Evolutionary conservation across 78 protist species (phyloP).

Genomic region (Dictyostelium brefeldianum): DNA sequence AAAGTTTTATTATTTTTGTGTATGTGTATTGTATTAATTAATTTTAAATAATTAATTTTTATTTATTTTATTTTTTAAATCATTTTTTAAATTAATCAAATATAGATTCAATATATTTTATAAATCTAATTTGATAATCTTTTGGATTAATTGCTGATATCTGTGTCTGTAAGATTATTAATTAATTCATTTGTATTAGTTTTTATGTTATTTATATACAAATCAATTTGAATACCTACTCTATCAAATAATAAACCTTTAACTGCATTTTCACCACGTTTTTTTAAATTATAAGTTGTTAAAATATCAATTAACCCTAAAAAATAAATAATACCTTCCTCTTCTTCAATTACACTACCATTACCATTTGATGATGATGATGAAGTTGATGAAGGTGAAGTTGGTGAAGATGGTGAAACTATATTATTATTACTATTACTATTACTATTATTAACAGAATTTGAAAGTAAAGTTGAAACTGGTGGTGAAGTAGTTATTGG

Average conservation of each 20-base stretch:
- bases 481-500: neutral
- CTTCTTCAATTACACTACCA: neutral
- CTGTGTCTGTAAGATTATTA: slow-evolving; percentile 48
- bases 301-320: slow-evolving; percentile 78
- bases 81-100: neutral
- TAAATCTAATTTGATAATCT: slow-evolving; percentile 60
- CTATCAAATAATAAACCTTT: slow-evolving; percentile 78
- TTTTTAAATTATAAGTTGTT: slow-evolving; percentile 81
- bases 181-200: too few relatives aligned
- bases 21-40: neutral
- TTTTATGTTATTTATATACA: too few relatives aligned
- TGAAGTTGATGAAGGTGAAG: slow-evolving; percentile 1
- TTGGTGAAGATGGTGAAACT: neutral
- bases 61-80: neutral
- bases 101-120: slow-evolving; percentile 48
- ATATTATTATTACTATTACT: neutral
- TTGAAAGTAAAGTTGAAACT: neutral
- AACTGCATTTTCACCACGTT: slow-evolving; percentile 81
- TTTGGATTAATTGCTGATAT: slow-evolving; percentile 67
- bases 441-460: neutral
- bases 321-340: slow-evolving; percentile 62
- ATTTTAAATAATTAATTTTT: neutral
- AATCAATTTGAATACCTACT: slow-evolving; percentile 2
- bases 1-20: too few relatives aligned
- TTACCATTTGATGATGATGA: neutral